Evolutionary conservation across 148 eudicot species (phyloP), one percentile per base, ranked within the genome.

Genomic region (Spergularia bocconei): DNA sequence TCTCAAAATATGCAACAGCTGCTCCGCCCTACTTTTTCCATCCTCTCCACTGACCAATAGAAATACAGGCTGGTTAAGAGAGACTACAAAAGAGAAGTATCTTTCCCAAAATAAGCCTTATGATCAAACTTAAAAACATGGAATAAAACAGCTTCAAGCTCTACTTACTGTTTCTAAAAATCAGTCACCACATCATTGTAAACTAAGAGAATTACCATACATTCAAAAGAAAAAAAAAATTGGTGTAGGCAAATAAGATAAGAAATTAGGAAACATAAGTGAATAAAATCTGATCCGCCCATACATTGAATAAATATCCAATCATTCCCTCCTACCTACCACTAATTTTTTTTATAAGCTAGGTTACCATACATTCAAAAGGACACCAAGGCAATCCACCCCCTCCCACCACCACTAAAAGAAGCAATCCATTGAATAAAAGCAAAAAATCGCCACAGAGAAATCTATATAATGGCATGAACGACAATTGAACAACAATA

Each of bases 1-100:
- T 80, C 92, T 89, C 85, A 90, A 81, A 69, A 95, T 92, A 81
- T 88, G 89, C 82, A 92, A 75, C 67, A 95, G 88, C 80, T 92
- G 99, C 78, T 95, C 99, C 70, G 99, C 88, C 47, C 92, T 93
- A 78, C 92, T 95, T 88, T 91, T 89, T 78, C 99, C 99, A 82
- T 95, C 99, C 79, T 95, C 99, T 55, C 99, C 99, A 84, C 99
- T 95, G 77, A 72, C 78, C n/a, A 84, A 66, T 14, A 79, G 69
- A 76, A 33, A 78, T 63, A 51, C 47, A 33, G 41, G 33, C n/a
- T 36, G 38, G 74, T 77, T 63, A 82, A 44, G 20, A 74, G 44
- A 54, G 44, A 63, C 25, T 48, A 23, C 12, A 39, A 61, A 41
- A 50, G 65, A 69, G 50, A 69, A 14, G 54, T 21, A 38, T 66